Percentiles rank a stretch among this genome's conserved stretches.
Evolutionary conservation across 2,329 filamentous ascomycete species (phyloP).

Genomic region (Hyphodiscus sp.): DNA sequence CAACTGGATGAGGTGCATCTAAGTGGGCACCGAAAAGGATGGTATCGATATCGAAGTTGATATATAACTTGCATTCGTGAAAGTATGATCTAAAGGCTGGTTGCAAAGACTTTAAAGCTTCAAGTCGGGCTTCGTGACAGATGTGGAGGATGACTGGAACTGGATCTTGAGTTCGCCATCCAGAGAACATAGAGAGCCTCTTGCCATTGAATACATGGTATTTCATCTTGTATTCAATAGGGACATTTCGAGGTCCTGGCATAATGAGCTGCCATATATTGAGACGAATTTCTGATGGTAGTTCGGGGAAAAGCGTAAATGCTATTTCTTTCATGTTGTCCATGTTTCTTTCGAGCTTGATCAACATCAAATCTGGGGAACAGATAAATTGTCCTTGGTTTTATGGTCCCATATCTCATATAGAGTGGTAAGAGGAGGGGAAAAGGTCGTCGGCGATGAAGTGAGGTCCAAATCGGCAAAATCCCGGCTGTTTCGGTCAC

Average conservation of each 20-base stretch:
- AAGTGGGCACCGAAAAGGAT: constrained; percentile 7
- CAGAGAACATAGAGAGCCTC: neutral
- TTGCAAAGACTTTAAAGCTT: constrained; percentile 14
- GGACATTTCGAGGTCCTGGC: neutral
- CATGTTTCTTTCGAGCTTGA: neutral
- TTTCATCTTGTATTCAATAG: neutral
- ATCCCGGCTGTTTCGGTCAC: too few relatives aligned
- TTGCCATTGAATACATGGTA: neutral
- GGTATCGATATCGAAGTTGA: constrained; percentile 16
- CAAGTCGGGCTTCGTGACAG: constrained; percentile 16
- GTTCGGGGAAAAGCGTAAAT: constrained; percentile 6
- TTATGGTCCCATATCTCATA: too few relatives aligned
- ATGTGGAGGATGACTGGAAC: constrained; percentile 15
- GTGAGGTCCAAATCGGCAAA: too few relatives aligned
- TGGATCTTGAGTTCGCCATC: neutral
- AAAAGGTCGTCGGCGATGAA: too few relatives aligned
- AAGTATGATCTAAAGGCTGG: constrained; percentile 9
- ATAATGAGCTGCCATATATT: constrained; percentile 2
- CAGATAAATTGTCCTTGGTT: too few relatives aligned
- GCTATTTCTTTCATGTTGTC: neutral
- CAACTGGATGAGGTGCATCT: neutral
- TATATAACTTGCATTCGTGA: constrained; percentile 13
- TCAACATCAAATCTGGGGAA: neutral
- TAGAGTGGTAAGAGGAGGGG: too few relatives aligned
- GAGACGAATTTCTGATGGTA: constrained; percentile 7